phyloP scores from a whole-genome alignment of 768 basidiomycete species.

The Lentinus tigrinus region DNA sequence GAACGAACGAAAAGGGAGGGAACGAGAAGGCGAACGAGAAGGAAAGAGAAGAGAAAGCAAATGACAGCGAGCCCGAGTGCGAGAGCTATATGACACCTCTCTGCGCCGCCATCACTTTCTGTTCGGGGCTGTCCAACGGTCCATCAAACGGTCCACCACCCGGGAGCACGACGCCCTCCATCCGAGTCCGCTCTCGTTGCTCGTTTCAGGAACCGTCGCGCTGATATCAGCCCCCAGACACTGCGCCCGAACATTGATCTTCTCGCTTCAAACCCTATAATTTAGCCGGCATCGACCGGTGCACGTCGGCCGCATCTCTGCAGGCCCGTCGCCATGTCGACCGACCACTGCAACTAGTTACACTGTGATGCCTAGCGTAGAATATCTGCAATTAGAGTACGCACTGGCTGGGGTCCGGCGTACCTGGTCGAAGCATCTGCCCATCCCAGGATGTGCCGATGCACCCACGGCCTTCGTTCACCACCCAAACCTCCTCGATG shows the following conservation, averaged over 20 bases:
- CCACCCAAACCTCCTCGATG: background rate
- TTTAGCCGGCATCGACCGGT: background rate
- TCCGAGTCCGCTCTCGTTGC: background rate
- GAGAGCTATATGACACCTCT: constrained; percentile 6
- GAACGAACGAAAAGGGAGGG: constrained; percentile 8
- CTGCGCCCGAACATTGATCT: background rate
- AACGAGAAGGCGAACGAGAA: background rate
- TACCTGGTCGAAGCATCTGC: too few species aligned
- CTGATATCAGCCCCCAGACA: constrained; percentile 7
- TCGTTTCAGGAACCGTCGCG: constrained; percentile 6
- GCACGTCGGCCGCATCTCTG: background rate
- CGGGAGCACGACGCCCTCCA: background rate
- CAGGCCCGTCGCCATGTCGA: constrained; percentile 9
- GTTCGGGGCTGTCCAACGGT: constrained; percentile 13
- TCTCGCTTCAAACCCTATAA: constrained; percentile 8
- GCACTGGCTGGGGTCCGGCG: constrained; percentile 12
- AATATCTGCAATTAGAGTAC: background rate
- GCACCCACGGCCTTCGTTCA: background rate
- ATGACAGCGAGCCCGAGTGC: constrained; percentile 1
- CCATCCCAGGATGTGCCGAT: too few species aligned
- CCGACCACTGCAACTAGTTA: constrained; percentile 12
- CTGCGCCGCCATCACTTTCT: constrained; percentile 6
- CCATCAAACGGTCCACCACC: constrained; percentile 9
- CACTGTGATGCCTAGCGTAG: constrained; percentile 3
- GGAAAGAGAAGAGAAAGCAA: constrained; percentile 5